These are phyloP conservation scores for Fimicolochytrium jonesii DNA, from an alignment of 192 early-diverging fungal species.

Conservation along the genomic window DNA sequence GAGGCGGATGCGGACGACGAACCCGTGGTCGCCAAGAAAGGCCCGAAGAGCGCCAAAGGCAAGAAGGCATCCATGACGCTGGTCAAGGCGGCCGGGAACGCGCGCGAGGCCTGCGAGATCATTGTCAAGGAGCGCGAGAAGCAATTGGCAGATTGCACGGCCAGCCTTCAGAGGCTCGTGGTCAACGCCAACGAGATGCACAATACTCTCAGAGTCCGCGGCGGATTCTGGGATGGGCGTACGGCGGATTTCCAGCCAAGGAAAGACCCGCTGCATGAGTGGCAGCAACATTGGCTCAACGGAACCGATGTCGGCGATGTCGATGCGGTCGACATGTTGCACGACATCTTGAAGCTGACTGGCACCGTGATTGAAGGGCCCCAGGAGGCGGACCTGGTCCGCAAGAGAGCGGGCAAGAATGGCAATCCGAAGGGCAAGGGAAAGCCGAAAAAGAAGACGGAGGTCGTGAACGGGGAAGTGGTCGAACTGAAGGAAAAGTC, in stretches of 20 bases:
- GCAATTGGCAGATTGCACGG: slow-evolving; percentile 30
- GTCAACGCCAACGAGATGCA: slow-evolving; percentile 13
- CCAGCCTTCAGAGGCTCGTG: slow-evolving; percentile 20
- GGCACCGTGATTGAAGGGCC: slow-evolving; percentile 3
- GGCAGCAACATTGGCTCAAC: slow-evolving; percentile 12
- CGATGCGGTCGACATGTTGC: slow-evolving; percentile 29
- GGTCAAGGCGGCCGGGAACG: slow-evolving; percentile 13
- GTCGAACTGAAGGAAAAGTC: slow-evolving; percentile 1
- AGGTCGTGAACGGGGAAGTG: slow-evolving; percentile 3
- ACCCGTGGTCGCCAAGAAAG: background rate
- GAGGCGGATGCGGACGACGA: slow-evolving; percentile 1
- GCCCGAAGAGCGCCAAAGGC: background rate
- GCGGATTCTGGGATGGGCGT: slow-evolving; percentile 27
- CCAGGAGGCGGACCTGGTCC: background rate
- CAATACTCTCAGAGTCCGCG: background rate
- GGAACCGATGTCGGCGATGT: slow-evolving; percentile 28
- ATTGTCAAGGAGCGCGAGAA: slow-evolving; percentile 32
- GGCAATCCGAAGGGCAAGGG: slow-evolving; percentile 1
- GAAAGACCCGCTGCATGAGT: slow-evolving; percentile 9
- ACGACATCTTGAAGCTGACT: slow-evolving; percentile 19
- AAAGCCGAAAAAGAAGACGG: slow-evolving; percentile 2
- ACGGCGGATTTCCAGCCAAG: too few relatives aligned
- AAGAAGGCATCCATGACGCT: too few relatives aligned
- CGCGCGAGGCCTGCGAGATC: slow-evolving; percentile 30
- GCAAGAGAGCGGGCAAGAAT: background rate